phyloP scores from a whole-genome alignment of 192 early-diverging fungal genomes.

The Piromyces finnis region DNA sequence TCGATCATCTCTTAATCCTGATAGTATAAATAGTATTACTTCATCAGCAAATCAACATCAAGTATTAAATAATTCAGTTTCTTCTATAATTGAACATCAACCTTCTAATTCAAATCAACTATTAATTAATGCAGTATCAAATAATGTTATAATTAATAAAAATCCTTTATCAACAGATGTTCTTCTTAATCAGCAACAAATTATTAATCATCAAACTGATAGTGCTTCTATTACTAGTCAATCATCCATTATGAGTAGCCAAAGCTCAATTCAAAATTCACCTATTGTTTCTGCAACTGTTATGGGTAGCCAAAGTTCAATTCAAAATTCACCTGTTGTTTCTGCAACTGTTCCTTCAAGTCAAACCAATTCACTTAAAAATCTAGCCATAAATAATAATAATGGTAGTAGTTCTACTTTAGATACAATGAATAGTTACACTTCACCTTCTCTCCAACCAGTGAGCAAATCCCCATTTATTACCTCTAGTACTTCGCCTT shows the following conservation, averaged over 20 bases:
- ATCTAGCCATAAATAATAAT: not conserved
- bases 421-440: no score
- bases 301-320: not conserved
- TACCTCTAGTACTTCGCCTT: no score
- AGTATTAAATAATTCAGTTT: not conserved
- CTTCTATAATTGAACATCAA: no score
- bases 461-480: no score
- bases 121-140: no score
- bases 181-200: not conserved
- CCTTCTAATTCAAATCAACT: no score
- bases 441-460: not conserved
- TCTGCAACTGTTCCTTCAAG: not conserved
- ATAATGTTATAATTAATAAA: not conserved
- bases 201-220: not conserved
- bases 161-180: not conserved
- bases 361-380: not conserved
- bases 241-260: not conserved
- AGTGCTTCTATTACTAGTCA: not conserved
- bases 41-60: not conserved
- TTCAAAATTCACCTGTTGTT: not conserved
- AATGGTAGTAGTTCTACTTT: not conserved
- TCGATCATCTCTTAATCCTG: not conserved
- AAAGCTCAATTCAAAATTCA: no score
- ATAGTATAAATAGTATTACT: not conserved
- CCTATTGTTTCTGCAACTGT: not conserved